These are phyloP conservation scores for Dentiscutata heterogama DNA, from an alignment of 371 early-diverging fungal species.

Conservation along the genomic window DNA sequence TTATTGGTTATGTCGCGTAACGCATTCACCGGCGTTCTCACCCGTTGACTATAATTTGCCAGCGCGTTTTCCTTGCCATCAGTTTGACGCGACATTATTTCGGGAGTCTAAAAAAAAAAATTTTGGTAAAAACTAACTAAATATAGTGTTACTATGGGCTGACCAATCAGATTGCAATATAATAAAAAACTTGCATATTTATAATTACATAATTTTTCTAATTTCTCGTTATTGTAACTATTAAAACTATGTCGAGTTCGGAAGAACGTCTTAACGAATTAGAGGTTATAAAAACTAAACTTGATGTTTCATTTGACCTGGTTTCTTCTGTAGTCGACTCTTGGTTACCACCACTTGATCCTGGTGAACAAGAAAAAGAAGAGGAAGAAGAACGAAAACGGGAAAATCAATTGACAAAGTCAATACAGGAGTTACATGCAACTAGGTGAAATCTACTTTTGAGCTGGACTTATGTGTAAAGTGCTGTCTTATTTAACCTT, in stretches of 20 bases:
- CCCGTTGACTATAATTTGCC: no score
- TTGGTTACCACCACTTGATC: conserved; percentile 59
- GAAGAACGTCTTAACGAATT: conserved; percentile 47
- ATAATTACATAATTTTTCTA: no score
- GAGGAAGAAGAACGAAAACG: conserved; percentile 29
- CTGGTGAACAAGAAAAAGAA: conserved; percentile 57
- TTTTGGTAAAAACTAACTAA: no score
- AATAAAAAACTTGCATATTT: no score
- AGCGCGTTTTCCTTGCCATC: no score
- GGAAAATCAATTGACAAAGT: conserved; percentile 14
- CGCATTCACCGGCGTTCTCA: no score
- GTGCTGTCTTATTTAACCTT: not conserved
- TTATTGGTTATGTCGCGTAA: no score
- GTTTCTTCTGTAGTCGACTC: conserved; percentile 58
- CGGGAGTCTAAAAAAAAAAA: no score
- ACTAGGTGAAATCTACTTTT: not conserved
- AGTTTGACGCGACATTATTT: no score
- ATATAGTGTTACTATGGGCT: no score
- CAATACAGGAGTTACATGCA: not conserved
- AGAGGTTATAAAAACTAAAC: conserved; percentile 60
- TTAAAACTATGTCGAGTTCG: not conserved
- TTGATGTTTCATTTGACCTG: conserved; percentile 60
- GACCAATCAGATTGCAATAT: no score
- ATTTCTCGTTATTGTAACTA: no score
- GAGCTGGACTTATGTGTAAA: not conserved